Evolutionary conservation across 192 early-diverging fungal species (phyloP).

Genomic region (Coemansia sp.): DNA sequence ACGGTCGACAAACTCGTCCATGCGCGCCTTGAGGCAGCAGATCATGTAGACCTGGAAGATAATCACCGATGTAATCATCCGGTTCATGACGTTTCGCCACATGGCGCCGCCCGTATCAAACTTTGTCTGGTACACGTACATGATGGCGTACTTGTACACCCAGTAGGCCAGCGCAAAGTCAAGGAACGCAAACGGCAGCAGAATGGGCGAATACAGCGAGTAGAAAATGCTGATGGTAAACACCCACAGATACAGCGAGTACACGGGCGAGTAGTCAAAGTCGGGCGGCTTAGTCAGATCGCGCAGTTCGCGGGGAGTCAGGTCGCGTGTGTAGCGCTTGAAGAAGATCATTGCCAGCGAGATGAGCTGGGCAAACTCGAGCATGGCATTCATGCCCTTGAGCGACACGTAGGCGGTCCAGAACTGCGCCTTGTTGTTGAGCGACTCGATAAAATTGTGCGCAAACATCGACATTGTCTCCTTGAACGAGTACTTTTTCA

Average conservation of each 20-base stretch:
- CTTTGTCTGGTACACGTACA: conserved; percentile 73
- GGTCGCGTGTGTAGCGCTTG: conserved; percentile 56
- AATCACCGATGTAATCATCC: conserved; percentile 59
- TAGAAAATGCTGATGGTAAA: conserved; percentile 71
- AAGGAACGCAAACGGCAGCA: conserved; percentile 60
- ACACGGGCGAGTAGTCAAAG: conserved; percentile 68
- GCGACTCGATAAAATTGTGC: conserved; percentile 30
- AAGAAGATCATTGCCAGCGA: conserved; percentile 54
- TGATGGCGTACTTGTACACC: conserved; percentile 69
- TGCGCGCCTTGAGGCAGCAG: conserved; percentile 50
- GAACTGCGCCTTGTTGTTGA: conserved; percentile 57
- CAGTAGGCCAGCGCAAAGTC: conserved; percentile 63
- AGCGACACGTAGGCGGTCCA: conserved; percentile 77
- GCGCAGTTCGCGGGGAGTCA: conserved; percentile 67
- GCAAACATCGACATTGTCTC: conserved; percentile 43
- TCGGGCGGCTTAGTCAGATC: conserved; percentile 62
- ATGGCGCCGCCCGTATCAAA: conserved; percentile 69
- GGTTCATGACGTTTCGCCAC: conserved; percentile 67
- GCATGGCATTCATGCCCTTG: conserved; percentile 58
- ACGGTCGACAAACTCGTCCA: conserved; percentile 54
- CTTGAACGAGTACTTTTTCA: conserved; percentile 26
- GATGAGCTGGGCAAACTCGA: conserved; percentile 68
- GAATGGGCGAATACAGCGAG: conserved; percentile 66
- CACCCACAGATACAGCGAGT: conserved; percentile 66
- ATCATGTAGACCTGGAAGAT: conserved; percentile 69